phyloP scores from a whole-genome alignment of 306 rosid genomes.

The Corylus heterophylla region DNA sequence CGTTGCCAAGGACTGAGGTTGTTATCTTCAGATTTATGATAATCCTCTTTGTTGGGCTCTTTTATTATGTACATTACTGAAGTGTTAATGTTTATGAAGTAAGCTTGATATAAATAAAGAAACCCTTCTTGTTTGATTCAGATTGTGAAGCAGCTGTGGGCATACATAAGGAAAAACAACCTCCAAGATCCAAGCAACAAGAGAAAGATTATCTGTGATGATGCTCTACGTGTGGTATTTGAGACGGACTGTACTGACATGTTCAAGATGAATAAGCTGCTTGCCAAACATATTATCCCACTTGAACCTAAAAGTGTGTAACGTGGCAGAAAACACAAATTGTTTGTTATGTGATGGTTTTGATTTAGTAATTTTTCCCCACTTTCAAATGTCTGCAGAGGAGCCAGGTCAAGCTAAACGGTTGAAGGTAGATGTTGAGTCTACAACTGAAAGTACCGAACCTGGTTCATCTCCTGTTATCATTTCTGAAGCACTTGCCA shows the following conservation, averaged over 20 bases:
- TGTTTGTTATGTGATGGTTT: not conserved
- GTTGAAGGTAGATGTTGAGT: conserved; percentile 51
- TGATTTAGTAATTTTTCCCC: conserved; percentile 9
- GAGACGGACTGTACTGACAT: conserved; percentile 91
- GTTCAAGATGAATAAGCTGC: conserved; percentile 91
- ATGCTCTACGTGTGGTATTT: conserved; percentile 73
- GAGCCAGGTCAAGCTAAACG: conserved; percentile 58
- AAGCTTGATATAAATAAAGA: not conserved
- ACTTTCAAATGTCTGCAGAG: conserved; percentile 38
- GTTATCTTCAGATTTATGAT: not conserved
- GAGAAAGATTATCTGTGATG: conserved; percentile 83
- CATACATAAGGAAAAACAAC: conserved; percentile 84
- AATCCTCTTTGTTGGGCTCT: not conserved
- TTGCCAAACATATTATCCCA: conserved; percentile 75
- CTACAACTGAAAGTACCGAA: conserved; percentile 42
- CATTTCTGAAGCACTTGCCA: conserved; percentile 78
- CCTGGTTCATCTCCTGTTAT: conserved; percentile 43
- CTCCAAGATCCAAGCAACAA: conserved; percentile 92
- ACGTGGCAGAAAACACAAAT: not conserved
- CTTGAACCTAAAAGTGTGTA: conserved; percentile 70
- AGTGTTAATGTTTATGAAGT: not conserved
- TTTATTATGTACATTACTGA: not conserved
- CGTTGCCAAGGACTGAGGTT: conserved; percentile 82
- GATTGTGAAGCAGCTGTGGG: conserved; percentile 96
- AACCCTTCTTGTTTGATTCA: conserved; percentile 29